Conservation (phyloP, 805 yeast species). For the Candida awuae region DNA sequence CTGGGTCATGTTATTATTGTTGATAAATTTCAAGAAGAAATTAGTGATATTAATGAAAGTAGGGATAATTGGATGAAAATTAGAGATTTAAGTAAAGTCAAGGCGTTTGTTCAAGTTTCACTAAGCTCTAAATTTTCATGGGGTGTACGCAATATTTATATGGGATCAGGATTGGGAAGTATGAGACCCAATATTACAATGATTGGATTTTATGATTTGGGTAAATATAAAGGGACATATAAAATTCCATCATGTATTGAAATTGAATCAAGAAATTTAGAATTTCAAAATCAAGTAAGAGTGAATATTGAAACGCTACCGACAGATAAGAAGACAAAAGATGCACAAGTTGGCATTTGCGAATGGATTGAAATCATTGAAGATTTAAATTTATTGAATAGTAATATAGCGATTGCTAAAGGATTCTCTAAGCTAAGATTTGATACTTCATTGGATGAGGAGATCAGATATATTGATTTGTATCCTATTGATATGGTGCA, state of each 20-base stretch:
- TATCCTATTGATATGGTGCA: slow-evolving; percentile 98
- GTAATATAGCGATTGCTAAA: slow-evolving; percentile 89
- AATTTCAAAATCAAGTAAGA: slow-evolving; percentile 19
- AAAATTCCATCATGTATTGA: slow-evolving; percentile 17
- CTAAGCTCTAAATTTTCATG: slow-evolving; percentile 82
- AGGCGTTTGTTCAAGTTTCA: slow-evolving; percentile 91
- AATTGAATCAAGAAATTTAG: slow-evolving; percentile 20
- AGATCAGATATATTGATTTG: slow-evolving; percentile 62
- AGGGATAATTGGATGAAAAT: slow-evolving; percentile 76
- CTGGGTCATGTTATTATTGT: slow-evolving; percentile 84
- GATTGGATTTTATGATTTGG: slow-evolving; percentile 74
- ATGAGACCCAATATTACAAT: slow-evolving; percentile 96
- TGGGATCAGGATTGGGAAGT: slow-evolving; percentile 97
- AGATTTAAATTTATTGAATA: slow-evolving; percentile 79
- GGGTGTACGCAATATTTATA: slow-evolving; percentile 88
- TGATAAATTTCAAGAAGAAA: slow-evolving; percentile 53
- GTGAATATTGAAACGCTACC: slow-evolving; percentile 20
- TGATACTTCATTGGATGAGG: neutral
- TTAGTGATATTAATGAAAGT: slow-evolving; percentile 62
- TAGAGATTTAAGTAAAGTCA: slow-evolving; percentile 67
- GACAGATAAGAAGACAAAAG: slow-evolving; percentile 65
- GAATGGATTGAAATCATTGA: slow-evolving; percentile 93
- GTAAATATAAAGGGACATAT: slow-evolving; percentile 15
- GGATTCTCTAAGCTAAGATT: slow-evolving; percentile 44
- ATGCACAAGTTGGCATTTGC: slow-evolving; percentile 58